Evolutionary conservation across 1,139 yeast genomes (phyloP), one percentile per base, ranked within the genome.

Genomic region (Saccharomyces hybrid): DNA sequence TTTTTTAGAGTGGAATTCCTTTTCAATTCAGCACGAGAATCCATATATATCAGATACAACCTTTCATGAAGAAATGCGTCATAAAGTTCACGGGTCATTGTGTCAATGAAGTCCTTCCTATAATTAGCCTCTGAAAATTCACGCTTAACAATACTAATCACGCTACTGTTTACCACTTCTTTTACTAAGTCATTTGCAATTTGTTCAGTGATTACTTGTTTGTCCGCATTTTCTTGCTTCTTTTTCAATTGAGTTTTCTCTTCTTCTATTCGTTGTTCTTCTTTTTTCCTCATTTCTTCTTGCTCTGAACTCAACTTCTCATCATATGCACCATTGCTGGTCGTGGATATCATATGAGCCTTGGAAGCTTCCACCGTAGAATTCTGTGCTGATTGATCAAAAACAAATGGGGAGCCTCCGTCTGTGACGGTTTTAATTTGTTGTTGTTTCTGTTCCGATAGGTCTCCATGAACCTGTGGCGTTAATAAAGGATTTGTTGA

Each of bases 61-160:
- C 78, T 70, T 60, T 86, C 91, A 44, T 78, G 75, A 49, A 87
- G 61, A 62, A 87, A 84, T 0, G 89, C 87, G 11, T 70, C 66
- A 58, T 75, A 85, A 1, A 86, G 67, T 46, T 82, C 84, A 1
- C 67, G 64, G 1, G 83, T 64, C 14, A 83, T 14, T 23, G 28
- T 28, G n/a, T 48, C 14, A 25, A 31, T 6, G 42, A 11, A 8
- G 11, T 7, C 27, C 29, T 16, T 31, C 27, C 46, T 16, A n/a
- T 27, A 1, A 9, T 34, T 32, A n/a, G 27, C n/a, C 14, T 34
- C 16, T 31, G 14, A 26, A 13, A 26, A 5, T n/a, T 46, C 31
- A 25, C 13, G 4, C 5, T 29, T 42, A 13, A 52, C 47, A n/a
- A 38, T 14, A 3, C 47, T 64, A 57, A 4, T 34, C 5, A 53